Conservation (phyloP, 495 filamentous ascomycete genomes). For the Aspergillus carlsbadensis region DNA sequence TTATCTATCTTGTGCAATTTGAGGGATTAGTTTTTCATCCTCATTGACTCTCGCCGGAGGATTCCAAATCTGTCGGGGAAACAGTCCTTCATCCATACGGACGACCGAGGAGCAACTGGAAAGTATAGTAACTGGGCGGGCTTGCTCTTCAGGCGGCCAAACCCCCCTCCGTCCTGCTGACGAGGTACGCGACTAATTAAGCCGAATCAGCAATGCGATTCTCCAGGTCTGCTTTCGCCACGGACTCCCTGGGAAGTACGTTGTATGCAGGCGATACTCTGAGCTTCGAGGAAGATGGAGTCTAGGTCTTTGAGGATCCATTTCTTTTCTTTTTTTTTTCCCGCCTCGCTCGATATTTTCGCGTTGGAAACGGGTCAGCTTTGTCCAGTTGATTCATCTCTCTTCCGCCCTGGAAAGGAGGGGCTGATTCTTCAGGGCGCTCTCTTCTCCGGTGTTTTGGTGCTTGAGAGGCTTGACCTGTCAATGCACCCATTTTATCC, state of each 20-base stretch:
- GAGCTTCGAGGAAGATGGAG: background rate
- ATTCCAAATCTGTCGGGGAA: background rate
- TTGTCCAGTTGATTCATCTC: background rate
- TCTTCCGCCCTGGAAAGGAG: background rate
- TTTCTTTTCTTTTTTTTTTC: background rate
- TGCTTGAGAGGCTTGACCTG: slow-evolving; percentile 8
- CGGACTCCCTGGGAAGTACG: too few species aligned
- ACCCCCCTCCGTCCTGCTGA: slow-evolving; percentile 22
- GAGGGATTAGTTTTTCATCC: background rate
- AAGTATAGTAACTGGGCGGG: background rate
- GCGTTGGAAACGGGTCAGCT: background rate
- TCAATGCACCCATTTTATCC: slow-evolving; percentile 10
- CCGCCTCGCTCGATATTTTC: background rate
- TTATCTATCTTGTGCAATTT: slow-evolving; percentile 7
- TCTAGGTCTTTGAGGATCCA: background rate
- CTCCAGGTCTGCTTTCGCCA: slow-evolving; percentile 24
- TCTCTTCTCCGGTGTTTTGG: background rate
- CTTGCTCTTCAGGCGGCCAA: background rate
- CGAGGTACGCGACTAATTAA: background rate
- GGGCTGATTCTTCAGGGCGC: too few species aligned
- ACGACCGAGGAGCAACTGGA: background rate
- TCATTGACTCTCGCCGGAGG: background rate
- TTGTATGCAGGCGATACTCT: slow-evolving; percentile 10
- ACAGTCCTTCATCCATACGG: background rate
- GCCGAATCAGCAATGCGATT: background rate